Percentiles rank a stretch among this genome's conserved stretches.
These are phyloP conservation scores for Gossypium davidsonii DNA, from an alignment of 441 rosid species.

Conservation along the genomic window DNA sequence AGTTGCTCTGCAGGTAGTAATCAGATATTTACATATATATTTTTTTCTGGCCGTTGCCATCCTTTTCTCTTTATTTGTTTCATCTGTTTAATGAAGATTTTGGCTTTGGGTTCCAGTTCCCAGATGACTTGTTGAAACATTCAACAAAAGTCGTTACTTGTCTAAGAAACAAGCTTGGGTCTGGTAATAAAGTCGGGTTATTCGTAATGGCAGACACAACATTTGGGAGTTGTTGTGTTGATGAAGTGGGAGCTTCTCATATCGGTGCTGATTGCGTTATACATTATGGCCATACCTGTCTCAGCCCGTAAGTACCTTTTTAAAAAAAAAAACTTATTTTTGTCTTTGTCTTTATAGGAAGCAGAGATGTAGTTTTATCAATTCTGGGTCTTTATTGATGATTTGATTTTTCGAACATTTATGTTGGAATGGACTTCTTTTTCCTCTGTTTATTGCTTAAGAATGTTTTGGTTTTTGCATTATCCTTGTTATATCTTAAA, in stretches of 20 bases:
- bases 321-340: neutral
- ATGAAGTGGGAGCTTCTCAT: conserved; percentile 86
- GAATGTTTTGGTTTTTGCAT: neutral
- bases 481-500: neutral
- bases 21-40: neutral
- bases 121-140: conserved; percentile 72
- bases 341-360: neutral
- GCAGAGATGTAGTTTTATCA: neutral
- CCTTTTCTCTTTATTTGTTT: neutral
- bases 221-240: conserved; percentile 86
- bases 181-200: conserved; percentile 40
- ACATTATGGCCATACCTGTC: conserved; percentile 89
- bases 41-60: neutral
- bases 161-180: conserved; percentile 35
- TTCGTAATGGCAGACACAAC: conserved; percentile 89
- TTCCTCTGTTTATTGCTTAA: neutral
- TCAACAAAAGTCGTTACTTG: conserved; percentile 50
- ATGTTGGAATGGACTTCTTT: neutral
- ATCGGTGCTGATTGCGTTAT: conserved; percentile 68
- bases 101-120: conserved; percentile 44
- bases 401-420: neutral
- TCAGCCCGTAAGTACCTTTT: conserved; percentile 64
- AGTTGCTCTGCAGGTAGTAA: conserved; percentile 64
- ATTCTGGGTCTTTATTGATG: neutral
- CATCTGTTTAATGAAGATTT: neutral